phyloP scores from a whole-genome alignment of 2,329 filamentous ascomycete species.

The Orbilia javanica region DNA sequence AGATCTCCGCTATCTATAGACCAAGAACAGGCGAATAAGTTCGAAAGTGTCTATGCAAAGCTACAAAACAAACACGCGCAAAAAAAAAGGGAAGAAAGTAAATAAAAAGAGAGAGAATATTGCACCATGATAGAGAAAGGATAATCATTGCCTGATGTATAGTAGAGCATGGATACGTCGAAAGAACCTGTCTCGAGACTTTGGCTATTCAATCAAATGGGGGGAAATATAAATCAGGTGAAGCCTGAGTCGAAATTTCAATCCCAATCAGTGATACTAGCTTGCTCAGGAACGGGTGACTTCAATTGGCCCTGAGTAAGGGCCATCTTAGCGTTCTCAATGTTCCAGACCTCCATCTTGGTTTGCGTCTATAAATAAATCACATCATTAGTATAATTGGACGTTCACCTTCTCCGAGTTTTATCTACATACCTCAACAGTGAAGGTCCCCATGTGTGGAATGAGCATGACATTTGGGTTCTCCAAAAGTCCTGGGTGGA shows the following conservation, averaged over 20 bases:
- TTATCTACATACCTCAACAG: conserved; percentile 71
- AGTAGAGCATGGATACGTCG: not conserved
- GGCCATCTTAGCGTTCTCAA: conserved; percentile 76
- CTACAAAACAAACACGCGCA: too few relatives aligned
- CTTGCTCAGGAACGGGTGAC: conserved; percentile 80
- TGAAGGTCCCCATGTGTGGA: conserved; percentile 89
- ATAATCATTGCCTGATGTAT: not conserved
- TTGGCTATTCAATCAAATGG: not conserved
- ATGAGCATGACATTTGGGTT: conserved; percentile 81
- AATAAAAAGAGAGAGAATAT: too few relatives aligned
- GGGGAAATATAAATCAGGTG: not conserved
- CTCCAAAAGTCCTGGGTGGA: conserved; percentile 78
- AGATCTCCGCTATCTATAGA: conserved; percentile 31
- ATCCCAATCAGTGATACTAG: conserved; percentile 58
- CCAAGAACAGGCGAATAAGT: conserved; percentile 34
- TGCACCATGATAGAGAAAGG: conserved; percentile 11
- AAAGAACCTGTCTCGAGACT: not conserved
- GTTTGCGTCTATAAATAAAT: conserved; percentile 67
- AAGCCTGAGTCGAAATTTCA: not conserved
- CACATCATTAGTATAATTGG: not conserved
- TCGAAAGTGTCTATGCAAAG: conserved; percentile 29
- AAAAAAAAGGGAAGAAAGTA: too few relatives aligned
- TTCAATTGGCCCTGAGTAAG: conserved; percentile 74
- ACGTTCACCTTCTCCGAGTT: not conserved
- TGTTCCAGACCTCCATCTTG: conserved; percentile 81